Conservation (phyloP, 2,329 filamentous ascomycete species). For the Dothiorella sarmentorum region DNA sequence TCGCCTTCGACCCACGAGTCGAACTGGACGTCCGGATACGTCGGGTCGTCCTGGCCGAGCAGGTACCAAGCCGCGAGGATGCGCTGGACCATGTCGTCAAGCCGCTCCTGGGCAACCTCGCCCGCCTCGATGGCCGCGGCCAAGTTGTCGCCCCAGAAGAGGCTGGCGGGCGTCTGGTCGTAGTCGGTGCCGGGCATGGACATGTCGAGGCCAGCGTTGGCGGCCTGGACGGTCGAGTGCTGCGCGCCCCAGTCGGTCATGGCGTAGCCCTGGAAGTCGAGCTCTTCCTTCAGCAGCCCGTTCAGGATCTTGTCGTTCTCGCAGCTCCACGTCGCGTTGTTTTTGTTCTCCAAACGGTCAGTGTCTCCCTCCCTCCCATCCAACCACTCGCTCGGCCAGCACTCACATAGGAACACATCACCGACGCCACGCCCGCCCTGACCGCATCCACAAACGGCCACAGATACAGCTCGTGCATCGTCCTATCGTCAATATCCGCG, state of each 20-base stretch:
- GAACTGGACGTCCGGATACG: slow-evolving; percentile 44
- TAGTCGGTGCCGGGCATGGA: slow-evolving; percentile 44
- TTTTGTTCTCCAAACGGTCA: slow-evolving; percentile 30
- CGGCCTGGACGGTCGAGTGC: slow-evolving; percentile 42
- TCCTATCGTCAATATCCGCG: slow-evolving; percentile 62
- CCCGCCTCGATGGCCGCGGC: slow-evolving; percentile 79
- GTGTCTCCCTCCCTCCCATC: slow-evolving; percentile 23
- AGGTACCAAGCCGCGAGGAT: slow-evolving; percentile 50
- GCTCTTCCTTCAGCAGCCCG: slow-evolving; percentile 49
- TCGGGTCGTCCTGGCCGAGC: slow-evolving; percentile 43
- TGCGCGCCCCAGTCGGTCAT: slow-evolving; percentile 41
- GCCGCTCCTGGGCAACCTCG: slow-evolving; percentile 76
- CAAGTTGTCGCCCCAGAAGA: slow-evolving; percentile 72
- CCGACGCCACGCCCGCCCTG: slow-evolving; percentile 52
- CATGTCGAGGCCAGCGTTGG: slow-evolving; percentile 50
- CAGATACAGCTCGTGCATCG: slow-evolving; percentile 63
- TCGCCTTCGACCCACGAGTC: slow-evolving; percentile 29
- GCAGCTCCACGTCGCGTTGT: slow-evolving; percentile 52
- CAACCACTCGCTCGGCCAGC: neutral
- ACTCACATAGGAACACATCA: slow-evolving; percentile 54
- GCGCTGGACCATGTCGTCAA: slow-evolving; percentile 76
- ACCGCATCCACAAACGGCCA: slow-evolving; percentile 65
- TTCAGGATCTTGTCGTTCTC: slow-evolving; percentile 49
- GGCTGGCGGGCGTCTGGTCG: slow-evolving; percentile 46
- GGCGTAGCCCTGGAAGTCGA: slow-evolving; percentile 46